A percentile compares a stretch with the other conserved stretches of the same genome.
These are phyloP conservation scores for Ampelomyces quisqualis DNA, from an alignment of 2,329 filamentous ascomycete species.

Conservation along the genomic window DNA sequence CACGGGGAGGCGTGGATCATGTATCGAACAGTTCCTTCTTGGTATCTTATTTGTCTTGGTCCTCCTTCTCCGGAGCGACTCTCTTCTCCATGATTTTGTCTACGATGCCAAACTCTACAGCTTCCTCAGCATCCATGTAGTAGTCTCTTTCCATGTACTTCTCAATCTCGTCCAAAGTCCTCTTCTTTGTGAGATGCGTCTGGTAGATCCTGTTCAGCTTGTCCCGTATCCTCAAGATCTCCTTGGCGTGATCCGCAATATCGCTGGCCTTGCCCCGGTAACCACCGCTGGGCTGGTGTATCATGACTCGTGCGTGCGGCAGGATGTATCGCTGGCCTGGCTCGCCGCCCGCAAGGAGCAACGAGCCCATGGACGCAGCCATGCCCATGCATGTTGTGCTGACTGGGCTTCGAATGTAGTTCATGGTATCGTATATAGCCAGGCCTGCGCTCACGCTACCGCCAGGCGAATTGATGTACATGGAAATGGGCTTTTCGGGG, in stretches of 20 bases:
- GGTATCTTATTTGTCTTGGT: slow-evolving; percentile 21
- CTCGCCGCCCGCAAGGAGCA: slow-evolving; percentile 83
- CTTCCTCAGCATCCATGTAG: slow-evolving; percentile 87
- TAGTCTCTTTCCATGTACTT: slow-evolving; percentile 96
- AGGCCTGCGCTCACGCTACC: slow-evolving; percentile 82
- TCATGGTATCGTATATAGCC: slow-evolving; percentile 98
- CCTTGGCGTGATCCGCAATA: slow-evolving; percentile 95
- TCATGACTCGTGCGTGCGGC: slow-evolving; percentile 94
- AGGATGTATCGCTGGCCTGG: slow-evolving; percentile 83
- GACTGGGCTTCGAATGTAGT: slow-evolving; percentile 89
- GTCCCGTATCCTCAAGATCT: slow-evolving; percentile 83
- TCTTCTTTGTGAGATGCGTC: slow-evolving; percentile 76
- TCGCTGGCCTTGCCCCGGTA: slow-evolving; percentile 70
- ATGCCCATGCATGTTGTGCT: slow-evolving; percentile 94
- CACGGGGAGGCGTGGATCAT: too few relatives aligned
- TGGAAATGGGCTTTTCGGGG: slow-evolving; percentile 89
- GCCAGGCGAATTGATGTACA: slow-evolving; percentile 97
- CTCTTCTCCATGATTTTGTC: slow-evolving; percentile 79
- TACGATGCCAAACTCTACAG: slow-evolving; percentile 84
- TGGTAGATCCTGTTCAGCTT: slow-evolving; percentile 91
- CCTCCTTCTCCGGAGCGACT: slow-evolving; percentile 47
- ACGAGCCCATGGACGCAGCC: slow-evolving; percentile 90
- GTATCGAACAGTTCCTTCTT: too few relatives aligned
- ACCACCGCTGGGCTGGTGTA: slow-evolving; percentile 88
- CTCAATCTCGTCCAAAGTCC: slow-evolving; percentile 79